Evolutionary conservation across 495 filamentous ascomycete species (phyloP).

Genomic region (Amphirosellinia nigrospora): DNA sequence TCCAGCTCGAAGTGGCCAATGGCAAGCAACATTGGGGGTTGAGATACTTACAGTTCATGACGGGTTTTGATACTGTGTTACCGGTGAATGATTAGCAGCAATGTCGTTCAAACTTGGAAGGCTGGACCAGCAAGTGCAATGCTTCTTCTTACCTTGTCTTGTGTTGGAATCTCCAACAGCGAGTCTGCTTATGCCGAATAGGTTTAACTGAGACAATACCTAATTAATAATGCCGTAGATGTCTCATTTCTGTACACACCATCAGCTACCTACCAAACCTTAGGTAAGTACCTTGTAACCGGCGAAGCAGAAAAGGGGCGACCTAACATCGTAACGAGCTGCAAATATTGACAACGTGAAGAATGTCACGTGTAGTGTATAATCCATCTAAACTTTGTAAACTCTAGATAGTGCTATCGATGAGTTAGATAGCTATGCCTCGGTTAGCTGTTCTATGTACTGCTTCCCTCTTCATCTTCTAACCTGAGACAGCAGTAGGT

Average conservation of each 20-base stretch:
- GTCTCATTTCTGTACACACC: neutral
- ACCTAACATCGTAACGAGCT: neutral
- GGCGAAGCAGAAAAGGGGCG: neutral
- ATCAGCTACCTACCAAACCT: neutral
- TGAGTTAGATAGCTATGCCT: neutral
- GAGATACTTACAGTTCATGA: neutral
- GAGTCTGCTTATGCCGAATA: neutral
- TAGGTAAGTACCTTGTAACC: neutral
- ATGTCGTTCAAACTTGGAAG: no score
- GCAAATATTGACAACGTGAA: neutral
- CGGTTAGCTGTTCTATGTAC: neutral
- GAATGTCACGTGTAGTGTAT: no score
- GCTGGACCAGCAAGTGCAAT: no score
- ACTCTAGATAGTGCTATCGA: neutral
- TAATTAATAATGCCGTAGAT: neutral
- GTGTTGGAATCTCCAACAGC: neutral
- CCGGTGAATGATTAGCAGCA: neutral
- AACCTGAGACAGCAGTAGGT: neutral
- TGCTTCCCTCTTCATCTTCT: neutral
- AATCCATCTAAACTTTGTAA: no score
- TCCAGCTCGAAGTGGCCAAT: slow-evolving; percentile 15
- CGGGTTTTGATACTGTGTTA: neutral
- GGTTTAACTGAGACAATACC: neutral
- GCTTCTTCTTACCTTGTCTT: no score
- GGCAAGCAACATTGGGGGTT: neutral